Base-by-base conservation (phyloP, 2,329 filamentous ascomycete genomes). In the Sarocladium strictum region DNA sequence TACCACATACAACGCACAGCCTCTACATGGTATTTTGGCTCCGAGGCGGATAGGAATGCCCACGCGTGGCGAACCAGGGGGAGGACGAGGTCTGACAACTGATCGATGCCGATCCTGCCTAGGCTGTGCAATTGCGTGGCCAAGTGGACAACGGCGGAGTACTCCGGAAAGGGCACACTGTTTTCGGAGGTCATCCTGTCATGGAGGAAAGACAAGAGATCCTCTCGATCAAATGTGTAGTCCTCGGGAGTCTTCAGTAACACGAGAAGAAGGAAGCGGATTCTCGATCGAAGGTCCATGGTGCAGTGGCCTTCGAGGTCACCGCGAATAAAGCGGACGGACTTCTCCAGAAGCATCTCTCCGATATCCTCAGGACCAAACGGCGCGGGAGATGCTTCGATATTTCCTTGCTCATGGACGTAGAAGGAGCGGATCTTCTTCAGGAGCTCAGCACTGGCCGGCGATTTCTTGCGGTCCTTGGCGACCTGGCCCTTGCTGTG, bases 21-120 rank as follows among this genome's bases (percentile, higher is more conserved):
- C 72, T 99, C 95, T 29, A 99, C 92, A 64, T 97, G 94, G 61
- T 93, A 95, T 65, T 96, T 96, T 0, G 92, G 91, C 58, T 86
- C 85, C 12, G 85, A 78, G n/a, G 89, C 86, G 0, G 90, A 89
- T 37, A 99, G 72, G 63, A 89, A 90, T 4, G 74, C 69, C 94
- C 94, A 99, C 0, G 93, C 78, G 55, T 86, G 80, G 1, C 76
- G 76, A 15, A 94, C 84, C 21, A 97, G 72, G 26, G 81, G 77
- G 19, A 83, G 77, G 4, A 93, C 80, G 9, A 96, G 71, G 54
- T 73, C 77, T 54, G 77, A 86, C 51, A 86, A 65, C 23, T 84
- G 77, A n/a, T 69, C 63, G 4, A 67, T 60, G 7, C 74, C 65
- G 41, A 86, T 78, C 51, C 81, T 78, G 50, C 75, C 72, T n/a